phyloP scores from a whole-genome alignment of 305 asterid genomes.

The Ajuga reptans region DNA sequence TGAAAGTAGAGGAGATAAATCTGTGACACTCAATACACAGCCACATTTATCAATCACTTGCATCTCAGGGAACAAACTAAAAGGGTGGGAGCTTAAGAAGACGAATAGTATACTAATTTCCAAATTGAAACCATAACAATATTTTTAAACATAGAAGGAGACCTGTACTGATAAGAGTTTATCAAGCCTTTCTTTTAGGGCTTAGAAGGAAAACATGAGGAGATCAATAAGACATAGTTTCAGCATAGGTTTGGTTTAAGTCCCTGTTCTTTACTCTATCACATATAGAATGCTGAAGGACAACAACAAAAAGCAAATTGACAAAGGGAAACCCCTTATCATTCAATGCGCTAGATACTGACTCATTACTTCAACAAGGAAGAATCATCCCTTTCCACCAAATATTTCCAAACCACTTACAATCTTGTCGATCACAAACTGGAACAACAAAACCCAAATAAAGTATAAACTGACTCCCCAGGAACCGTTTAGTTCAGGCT shows the following conservation, averaged over 20 bases:
- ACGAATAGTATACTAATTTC: neutral
- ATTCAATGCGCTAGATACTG: too few species aligned
- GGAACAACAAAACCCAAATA: neutral
- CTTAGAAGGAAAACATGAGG: neutral
- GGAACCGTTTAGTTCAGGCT: neutral
- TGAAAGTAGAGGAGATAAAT: neutral
- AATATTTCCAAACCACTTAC: too few species aligned
- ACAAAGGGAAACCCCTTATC: too few species aligned
- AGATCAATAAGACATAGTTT: neutral
- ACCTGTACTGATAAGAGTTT: neutral
- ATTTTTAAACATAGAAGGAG: neutral
- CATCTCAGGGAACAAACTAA: conserved; percentile 2
- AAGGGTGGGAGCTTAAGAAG: neutral
- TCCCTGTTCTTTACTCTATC: too few species aligned
- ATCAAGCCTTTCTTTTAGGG: too few species aligned
- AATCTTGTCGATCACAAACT: neutral
- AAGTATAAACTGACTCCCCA: neutral
- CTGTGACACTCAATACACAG: neutral
- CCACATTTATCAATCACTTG: neutral
- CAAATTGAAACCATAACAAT: neutral
- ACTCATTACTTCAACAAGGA: too few species aligned
- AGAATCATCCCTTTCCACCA: too few species aligned
- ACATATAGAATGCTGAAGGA: too few species aligned
- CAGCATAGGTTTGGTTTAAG: too few species aligned
- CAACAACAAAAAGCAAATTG: too few species aligned